Percentiles rank a stretch among this genome's conserved stretches.
Evolutionary conservation across 2,329 filamentous ascomycete genomes (phyloP).

Genomic region (Scopulariopsis brevicaulis): DNA sequence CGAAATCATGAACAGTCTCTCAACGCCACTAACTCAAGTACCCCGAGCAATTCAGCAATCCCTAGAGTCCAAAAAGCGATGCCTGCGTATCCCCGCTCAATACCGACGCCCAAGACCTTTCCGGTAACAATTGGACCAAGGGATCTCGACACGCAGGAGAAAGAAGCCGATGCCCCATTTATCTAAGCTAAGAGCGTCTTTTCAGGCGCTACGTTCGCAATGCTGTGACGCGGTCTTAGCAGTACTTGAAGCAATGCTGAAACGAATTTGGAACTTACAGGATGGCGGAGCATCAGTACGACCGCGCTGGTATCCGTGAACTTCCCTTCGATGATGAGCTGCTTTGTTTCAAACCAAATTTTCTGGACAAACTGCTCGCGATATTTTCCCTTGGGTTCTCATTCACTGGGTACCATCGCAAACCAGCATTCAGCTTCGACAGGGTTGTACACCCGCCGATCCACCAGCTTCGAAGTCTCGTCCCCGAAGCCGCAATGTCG

Average conservation of each 20-base stretch:
- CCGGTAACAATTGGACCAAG: background rate
- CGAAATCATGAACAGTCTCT: background rate
- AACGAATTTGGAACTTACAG: background rate
- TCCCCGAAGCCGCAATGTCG: too few relatives aligned
- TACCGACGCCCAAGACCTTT: background rate
- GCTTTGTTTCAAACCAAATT: too few relatives aligned
- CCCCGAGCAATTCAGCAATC: background rate
- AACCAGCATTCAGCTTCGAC: too few relatives aligned
- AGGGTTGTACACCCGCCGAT: too few relatives aligned
- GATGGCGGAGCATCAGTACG: background rate
- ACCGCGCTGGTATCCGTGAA: too few relatives aligned
- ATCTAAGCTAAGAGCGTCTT: background rate
- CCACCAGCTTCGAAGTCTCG: too few relatives aligned
- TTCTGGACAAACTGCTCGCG: too few relatives aligned
- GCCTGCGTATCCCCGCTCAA: background rate
- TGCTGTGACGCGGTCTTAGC: background rate
- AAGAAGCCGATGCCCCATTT: background rate
- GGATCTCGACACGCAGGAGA: background rate
- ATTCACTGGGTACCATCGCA: too few relatives aligned
- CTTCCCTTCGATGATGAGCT: too few relatives aligned
- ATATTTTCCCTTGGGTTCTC: too few relatives aligned
- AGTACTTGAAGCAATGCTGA: background rate
- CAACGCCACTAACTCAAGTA: background rate
- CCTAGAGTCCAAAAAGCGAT: background rate
- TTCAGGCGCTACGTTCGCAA: background rate